Evolutionary conservation across 2,329 filamentous ascomycete species (phyloP), one percentile per base, ranked within the genome.

Genomic region (Aspergillus quadricinctus): DNA sequence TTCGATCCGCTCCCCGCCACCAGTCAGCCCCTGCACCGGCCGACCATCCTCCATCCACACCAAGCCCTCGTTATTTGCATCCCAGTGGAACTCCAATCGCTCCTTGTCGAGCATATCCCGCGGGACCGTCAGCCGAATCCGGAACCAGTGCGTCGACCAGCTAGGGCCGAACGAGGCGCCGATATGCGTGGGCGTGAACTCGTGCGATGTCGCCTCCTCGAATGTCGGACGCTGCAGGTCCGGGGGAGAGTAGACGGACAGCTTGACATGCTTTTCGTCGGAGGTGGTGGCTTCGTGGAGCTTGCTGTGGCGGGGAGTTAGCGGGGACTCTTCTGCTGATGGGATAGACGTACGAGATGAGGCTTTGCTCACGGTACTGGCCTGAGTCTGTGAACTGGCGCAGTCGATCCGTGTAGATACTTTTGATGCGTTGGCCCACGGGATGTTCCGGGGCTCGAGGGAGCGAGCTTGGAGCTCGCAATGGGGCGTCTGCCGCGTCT

Each of bases 101-200:
- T 92, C 85, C 66, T 94, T 90, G 61, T 91, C 77, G 27, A 75
- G 77, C 66, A 97, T 83, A 11, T 90, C 78, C 54, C 84, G 70
- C 7, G 94, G 93, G 14, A 97, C 82, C 4, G 84, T 90, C 60
- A 99, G 77, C 55, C 87, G 79, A 55, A 97, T 84, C 66, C 87
- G 90, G 82, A 99, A 96, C 94, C 94, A 99, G 74, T 97, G 94
- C 8, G 94, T 99, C 1, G 92, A 89, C 94, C 94, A 99, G 37
- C 92, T 94, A 1, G 94, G 94, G 0, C 94, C 94, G 65, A 97
- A 97, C 6, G 80, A 85, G 56, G 88, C 82, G 57, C 93, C 92
- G 54, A 92, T 85, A 19, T 83, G 78, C 8, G 92, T 89, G 50
- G 87, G 82, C 52, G 82, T 83, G 78, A 93, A 99, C 6, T 87